Base-by-base conservation (phyloP, 805 yeast species). In the Myxozyma neotropica region DNA sequence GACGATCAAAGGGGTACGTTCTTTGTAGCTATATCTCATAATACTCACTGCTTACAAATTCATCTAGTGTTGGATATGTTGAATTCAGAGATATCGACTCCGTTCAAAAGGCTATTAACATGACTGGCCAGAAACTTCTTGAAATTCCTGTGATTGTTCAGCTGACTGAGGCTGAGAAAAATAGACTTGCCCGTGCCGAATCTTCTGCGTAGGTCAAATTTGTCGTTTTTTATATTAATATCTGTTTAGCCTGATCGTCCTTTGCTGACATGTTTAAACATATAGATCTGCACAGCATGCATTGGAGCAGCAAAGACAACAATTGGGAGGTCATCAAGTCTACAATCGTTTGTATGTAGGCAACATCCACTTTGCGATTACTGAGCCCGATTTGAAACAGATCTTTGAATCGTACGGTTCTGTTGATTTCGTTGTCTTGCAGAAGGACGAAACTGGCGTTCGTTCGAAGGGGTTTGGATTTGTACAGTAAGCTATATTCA, bases 391-490 rank as follows among this genome's bases (percentile, higher is more conserved):
- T 55, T 86, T 89, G 72, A 75, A 77, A 43, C 74, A 80, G 19
- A 76, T 89, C n/a, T 90, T 92, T 68, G 69, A 79, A 23, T 73
- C 80, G 1, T 91, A 76, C 71, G 97, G 97, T 15, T 75, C 77
- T 13, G 75, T 91, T 31, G 88, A 84, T 64, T 95, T 88, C 73
- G 95, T 90, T 1, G 94, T 88, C 71, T 79, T 91, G 69, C 96
- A 96, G 4, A 74, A 88, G 51, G 96, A 91, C 68, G 81, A 94
- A 74, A 87, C 90, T 0, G 94, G 95, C 3, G 63, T 39, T 29
- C 81, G 85, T 65, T 89, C 96, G 1, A 90, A 91, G 72, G 97
- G 97, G 0, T 90, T 87, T 73, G 94, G 90, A 0, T 89, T 89
- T 69, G 79, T 89, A 15, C 85, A 86, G 73, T 90, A 63, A 35